A percentile compares a stretch with the other conserved stretches of the same genome.
These are phyloP conservation scores for Dittrichia graveolens DNA, from an alignment of 129 eudicot genomes.

Conservation along the genomic window DNA sequence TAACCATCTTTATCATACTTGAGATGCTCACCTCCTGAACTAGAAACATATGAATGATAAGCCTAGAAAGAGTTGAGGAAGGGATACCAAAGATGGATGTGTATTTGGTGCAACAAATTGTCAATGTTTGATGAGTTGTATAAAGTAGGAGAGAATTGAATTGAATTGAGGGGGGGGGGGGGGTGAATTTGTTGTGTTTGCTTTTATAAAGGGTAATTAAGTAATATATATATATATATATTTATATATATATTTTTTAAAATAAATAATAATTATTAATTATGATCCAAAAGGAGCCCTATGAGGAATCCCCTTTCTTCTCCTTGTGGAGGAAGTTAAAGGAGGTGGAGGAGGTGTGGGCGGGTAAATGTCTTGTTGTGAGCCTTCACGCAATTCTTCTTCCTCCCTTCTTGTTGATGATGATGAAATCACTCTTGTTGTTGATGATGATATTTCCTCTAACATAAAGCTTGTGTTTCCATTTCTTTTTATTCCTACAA, in stretches of 20 bases:
- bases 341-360: constrained; percentile 82
- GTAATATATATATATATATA: constrained; percentile 23
- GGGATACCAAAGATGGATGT: constrained; percentile 35
- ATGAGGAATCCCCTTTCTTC: constrained; percentile 98
- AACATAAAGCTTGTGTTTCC: constrained; percentile 83
- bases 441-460: constrained; percentile 52
- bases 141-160: constrained; percentile 37
- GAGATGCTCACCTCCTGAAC: constrained; percentile 5
- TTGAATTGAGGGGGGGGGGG: neutral
- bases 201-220: constrained; percentile 14
- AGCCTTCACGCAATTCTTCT: constrained; percentile 78
- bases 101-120: constrained; percentile 46
- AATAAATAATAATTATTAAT: neutral
- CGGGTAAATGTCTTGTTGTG: constrained; percentile 82
- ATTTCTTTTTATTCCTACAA: constrained; percentile 85
- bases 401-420: constrained; percentile 49
- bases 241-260: neutral
- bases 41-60: constrained; percentile 40
- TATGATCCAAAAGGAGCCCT: constrained; percentile 83
- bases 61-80: constrained; percentile 36
- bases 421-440: constrained; percentile 44
- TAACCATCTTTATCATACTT: constrained; percentile 8
- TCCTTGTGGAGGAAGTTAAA: constrained; percentile 60
- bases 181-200: constrained; percentile 23
- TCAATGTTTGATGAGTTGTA: constrained; percentile 51